Evolutionary conservation across 2,329 filamentous ascomycete species (phyloP).

Genomic region (Microdochium trichocladiopsis): DNA sequence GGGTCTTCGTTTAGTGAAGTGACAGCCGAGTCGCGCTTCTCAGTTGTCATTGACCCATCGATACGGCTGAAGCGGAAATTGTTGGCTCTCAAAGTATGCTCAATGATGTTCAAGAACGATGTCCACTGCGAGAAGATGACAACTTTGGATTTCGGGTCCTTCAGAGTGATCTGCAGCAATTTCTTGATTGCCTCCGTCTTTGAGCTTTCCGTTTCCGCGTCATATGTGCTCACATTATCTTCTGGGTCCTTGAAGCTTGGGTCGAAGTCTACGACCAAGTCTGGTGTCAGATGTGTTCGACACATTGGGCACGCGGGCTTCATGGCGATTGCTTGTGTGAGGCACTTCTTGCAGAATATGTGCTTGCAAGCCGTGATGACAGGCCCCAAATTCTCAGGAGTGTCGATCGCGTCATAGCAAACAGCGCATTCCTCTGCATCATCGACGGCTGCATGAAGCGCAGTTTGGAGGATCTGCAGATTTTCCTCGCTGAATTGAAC

Average conservation of each 20-base stretch:
- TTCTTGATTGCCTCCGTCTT: constrained; percentile 76
- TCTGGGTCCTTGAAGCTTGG: constrained; percentile 13
- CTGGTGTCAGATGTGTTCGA: constrained; percentile 57
- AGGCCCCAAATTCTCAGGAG: constrained; percentile 35
- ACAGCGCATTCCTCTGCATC: constrained; percentile 77
- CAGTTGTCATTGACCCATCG: constrained; percentile 71
- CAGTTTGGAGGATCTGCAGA: constrained; percentile 61
- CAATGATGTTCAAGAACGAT: constrained; percentile 64
- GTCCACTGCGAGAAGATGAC: constrained; percentile 77
- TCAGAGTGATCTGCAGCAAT: constrained; percentile 64
- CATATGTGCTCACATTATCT: not conserved
- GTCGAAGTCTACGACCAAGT: constrained; percentile 53
- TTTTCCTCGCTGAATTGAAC: constrained; percentile 70
- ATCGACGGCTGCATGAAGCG: constrained; percentile 71
- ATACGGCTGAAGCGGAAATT: constrained; percentile 63
- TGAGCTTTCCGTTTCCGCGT: constrained; percentile 56
- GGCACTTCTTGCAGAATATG: constrained; percentile 68
- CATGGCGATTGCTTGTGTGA: constrained; percentile 63
- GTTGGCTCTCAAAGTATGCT: constrained; percentile 55
- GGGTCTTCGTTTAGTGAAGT: constrained; percentile 59
- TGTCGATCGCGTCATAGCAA: constrained; percentile 64
- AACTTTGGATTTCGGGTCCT: constrained; percentile 58
- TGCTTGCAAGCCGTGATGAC: constrained; percentile 85
- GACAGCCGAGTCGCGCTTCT: constrained; percentile 66
- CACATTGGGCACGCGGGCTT: constrained; percentile 85